Evolutionary conservation across 179 eudicot genomes (phyloP).

Genomic region (Monotropa hypopitys): DNA sequence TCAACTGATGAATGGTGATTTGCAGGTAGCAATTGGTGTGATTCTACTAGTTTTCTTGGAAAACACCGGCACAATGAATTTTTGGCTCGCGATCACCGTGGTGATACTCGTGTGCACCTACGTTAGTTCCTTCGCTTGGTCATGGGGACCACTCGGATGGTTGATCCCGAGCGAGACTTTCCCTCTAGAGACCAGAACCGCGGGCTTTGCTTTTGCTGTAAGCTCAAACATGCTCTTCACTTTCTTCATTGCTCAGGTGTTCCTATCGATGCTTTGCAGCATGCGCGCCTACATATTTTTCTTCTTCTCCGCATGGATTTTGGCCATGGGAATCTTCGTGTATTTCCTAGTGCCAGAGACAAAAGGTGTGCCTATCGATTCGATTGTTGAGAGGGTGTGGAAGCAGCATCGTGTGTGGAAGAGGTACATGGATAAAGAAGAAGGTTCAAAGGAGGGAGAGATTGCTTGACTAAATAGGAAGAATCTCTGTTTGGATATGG

Average conservation of each 20-base stretch:
- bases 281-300: slow-evolving; percentile 44
- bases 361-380: slow-evolving; percentile 50
- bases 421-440: slow-evolving; percentile 18
- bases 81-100: slow-evolving; percentile 34
- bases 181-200: slow-evolving; percentile 46
- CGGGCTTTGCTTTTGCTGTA: slow-evolving; percentile 37
- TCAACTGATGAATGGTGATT: neutral
- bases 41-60: neutral
- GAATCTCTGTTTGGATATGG: neutral
- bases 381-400: slow-evolving; percentile 43
- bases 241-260: slow-evolving; percentile 44
- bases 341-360: slow-evolving; percentile 54
- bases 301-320: slow-evolving; percentile 52
- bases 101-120: slow-evolving; percentile 59
- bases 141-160: slow-evolving; percentile 98
- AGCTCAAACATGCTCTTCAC: slow-evolving; percentile 57
- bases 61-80: neutral
- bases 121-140: slow-evolving; percentile 72
- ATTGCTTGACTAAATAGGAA: neutral
- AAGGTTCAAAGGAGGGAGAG: neutral
- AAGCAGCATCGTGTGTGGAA: slow-evolving; percentile 47
- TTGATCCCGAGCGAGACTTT: slow-evolving; percentile 67
- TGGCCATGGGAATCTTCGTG: slow-evolving; percentile 43
- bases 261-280: slow-evolving; percentile 51
- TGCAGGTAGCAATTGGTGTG: neutral